Conservation (phyloP, 75 land plant species). For the Ceratopteris richardii region DNA sequence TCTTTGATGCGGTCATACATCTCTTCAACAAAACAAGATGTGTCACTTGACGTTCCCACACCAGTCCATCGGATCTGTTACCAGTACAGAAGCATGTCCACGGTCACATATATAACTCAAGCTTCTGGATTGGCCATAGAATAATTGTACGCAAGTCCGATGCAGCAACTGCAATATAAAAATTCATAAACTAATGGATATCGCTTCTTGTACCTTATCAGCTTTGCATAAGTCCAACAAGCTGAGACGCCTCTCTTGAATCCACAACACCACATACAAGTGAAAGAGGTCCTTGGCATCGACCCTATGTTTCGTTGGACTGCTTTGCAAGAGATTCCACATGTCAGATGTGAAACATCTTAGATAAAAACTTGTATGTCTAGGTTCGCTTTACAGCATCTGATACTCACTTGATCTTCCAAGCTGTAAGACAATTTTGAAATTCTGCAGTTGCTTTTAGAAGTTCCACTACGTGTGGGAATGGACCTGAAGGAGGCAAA, state of each 20-base stretch:
- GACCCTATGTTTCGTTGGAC: conserved; percentile 63
- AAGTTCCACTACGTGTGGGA: conserved; percentile 77
- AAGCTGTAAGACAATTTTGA: conserved; percentile 63
- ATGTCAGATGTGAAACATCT: not conserved
- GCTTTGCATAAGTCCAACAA: conserved; percentile 68
- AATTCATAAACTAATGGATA: too few relatives aligned
- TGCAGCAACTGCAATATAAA: too few relatives aligned
- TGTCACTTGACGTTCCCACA: conserved; percentile 47
- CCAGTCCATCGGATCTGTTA: conserved; percentile 67
- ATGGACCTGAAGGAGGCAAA: conserved; percentile 81
- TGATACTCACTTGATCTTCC: conserved; percentile 56
- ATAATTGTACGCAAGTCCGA: not conserved
- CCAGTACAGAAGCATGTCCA: too few relatives aligned
- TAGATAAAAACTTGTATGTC: not conserved
- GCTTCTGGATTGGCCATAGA: not conserved
- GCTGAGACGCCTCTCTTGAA: conserved; percentile 63
- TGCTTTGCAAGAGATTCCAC: conserved; percentile 17
- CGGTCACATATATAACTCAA: not conserved
- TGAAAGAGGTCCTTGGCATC: conserved; percentile 89
- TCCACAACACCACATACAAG: conserved; percentile 61
- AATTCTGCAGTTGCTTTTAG: conserved; percentile 89
- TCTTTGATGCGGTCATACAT: conserved; percentile 80
- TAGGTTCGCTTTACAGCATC: too few relatives aligned
- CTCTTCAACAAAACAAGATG: conserved; percentile 64
- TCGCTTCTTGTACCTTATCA: conserved; percentile 92